Evolutionary conservation across 805 yeast species (phyloP), one percentile per base, ranked within the genome.

Genomic region (Kockiozyma suomiensis): DNA sequence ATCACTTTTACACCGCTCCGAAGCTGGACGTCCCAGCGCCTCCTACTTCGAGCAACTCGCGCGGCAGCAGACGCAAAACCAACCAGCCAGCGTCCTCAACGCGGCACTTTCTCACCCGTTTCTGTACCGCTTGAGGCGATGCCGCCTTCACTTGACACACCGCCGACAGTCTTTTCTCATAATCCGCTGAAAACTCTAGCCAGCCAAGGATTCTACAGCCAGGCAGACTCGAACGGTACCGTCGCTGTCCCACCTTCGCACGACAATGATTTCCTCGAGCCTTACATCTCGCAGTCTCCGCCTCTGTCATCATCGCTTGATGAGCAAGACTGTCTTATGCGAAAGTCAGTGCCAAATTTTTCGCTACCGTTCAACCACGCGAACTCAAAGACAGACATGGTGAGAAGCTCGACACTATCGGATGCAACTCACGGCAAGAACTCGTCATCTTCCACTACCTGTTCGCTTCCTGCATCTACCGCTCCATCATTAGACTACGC

Each of bases 91-190:
- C 41, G 41, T n/a, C 38, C 13, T 38, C 38, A 15, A 32, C 23
- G 35, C 10, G 45, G 21, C 33, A 13, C 21, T 23, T 28, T 8
- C 35, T 33, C 42, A 15, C 41, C 28, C 25, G 50, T 43, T 21
- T 21, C 45, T 10, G 26, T n/a, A 19, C 30, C 46, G 43, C 35
- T 30, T 28, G 40, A 47, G 52, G 48, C 51, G 37, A 46, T 45
- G 58, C 33, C 50, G 26, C 47, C 58, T 40, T 54, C 58, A 21
- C 23, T 54, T 15, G 51, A 54, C 35, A 15, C 51, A 19, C 35
- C 58, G 30, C 37, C 47, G 43, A 19, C 46, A n/a, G 52, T 47
- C 38, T 48, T 23, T 23, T 41, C 21, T n/a, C 58, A 47, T 23
- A 17, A 47, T 19, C 40, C 26, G 26, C 28, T 41, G n/a, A 41